These are phyloP conservation scores for Fusarium agapanthi DNA, from an alignment of 2,329 filamentous ascomycete genomes.

Conservation along the genomic window DNA sequence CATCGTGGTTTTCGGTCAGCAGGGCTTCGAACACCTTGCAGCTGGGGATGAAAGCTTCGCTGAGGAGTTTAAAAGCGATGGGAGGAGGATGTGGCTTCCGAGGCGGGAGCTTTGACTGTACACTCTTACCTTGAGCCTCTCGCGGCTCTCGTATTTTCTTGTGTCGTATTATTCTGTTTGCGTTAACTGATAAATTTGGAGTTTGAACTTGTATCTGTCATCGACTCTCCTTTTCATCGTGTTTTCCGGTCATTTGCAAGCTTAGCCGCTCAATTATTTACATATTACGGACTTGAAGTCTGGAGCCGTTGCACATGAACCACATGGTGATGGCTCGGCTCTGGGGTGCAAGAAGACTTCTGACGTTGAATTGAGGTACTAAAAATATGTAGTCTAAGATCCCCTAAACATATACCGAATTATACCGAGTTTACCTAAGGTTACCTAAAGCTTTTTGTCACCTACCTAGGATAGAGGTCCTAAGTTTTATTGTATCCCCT, in stretches of 20 bases:
- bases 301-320: not conserved
- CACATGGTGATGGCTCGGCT: not conserved
- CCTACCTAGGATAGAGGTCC: no score
- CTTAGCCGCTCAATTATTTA: not conserved
- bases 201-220: conserved; percentile 24
- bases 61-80: conserved; percentile 26
- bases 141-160: conserved; percentile 36
- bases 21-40: not conserved
- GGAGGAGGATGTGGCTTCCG: conserved; percentile 14
- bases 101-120: conserved; percentile 36
- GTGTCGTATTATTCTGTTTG: conserved; percentile 28
- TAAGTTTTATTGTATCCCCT: no score
- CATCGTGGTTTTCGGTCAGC: not conserved
- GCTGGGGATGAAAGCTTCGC: conserved; percentile 1
- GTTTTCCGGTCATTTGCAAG: not conserved
- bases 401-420: no score
- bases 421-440: no score
- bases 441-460: no score
- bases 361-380: no score
- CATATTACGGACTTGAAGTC: not conserved
- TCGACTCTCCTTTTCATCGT: not conserved
- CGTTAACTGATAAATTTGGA: conserved; percentile 35
- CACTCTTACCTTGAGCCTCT: conserved; percentile 36
- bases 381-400: no score
- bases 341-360: no score